Evolutionary conservation across 306 rosid species (phyloP), one percentile per base, ranked within the genome.

Genomic region (Cyclanthera cordifolia): DNA sequence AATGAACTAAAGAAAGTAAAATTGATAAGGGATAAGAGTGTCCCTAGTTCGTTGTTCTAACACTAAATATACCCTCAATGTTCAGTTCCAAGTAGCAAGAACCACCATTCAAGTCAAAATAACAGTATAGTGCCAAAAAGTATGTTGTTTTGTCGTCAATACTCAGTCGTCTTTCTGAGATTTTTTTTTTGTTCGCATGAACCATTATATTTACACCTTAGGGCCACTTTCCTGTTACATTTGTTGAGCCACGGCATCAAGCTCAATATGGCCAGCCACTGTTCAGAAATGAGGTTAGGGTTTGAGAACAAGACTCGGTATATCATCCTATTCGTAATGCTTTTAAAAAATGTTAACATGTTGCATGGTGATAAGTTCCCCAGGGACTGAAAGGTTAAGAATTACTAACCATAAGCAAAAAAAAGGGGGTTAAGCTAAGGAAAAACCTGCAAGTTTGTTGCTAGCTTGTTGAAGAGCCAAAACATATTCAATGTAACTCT

Each of bases 401-500:
- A 12, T 43, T 39, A 39, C 53, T 5, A 15, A 3, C 23, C 51
- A 64, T 20, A 43, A 43, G 12, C 30, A 64, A 64, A 21, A 21
- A 41, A n/a, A n/a, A n/a, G n/a, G n/a, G n/a, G n/a, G n/a, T n/a
- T n/a, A n/a, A n/a, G n/a, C 6, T 13, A 59, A 39, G 25, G 70
- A 64, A 32, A 0, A 21, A 64, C 82, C 81, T 41, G 81, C 46
- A 3, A 80, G 77, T 70, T 59, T 69, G 73, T 51, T 63, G 84
- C 90, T 90, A 82, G 87, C 95, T 69, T 82, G 90, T 88, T 90
- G 95, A 81, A 93, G 91, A 74, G 95, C 96, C 77, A 93, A 77
- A 80, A 86, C 80, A 43, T 81, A 79, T 65, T 93, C 99, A 56
- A 93, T 85, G 80, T 93, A 88, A 76, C 82, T 48, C 72, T 88